Base-by-base conservation (phyloP, 805 yeast species). In the Ogataea pini region DNA sequence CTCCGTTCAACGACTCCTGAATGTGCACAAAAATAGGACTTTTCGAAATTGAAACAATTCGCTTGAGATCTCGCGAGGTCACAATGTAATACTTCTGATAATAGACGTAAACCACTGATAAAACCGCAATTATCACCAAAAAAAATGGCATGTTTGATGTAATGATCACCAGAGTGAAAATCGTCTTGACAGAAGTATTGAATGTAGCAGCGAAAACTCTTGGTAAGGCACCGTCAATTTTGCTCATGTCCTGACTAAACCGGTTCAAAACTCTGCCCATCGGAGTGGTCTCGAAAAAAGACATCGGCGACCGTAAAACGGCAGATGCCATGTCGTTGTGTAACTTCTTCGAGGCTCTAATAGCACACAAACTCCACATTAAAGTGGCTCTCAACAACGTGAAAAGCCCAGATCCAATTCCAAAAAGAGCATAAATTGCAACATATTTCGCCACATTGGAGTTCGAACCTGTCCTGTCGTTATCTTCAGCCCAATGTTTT, bases 11-110 rank as follows among this genome's bases (percentile, higher is more conserved):
- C 2, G 90, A 82, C 61, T 90, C 97, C 61, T 87, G 91, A 53
- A 90, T 75, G 56, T 86, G 89, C 0, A 96, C 86, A 70, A 79
- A 86, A 14, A 89, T 81, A 2, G 96, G 96, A 48, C 88, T 80
- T 59, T 80, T 76, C 4, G 92, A 76, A 18, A 82, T 74, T 45
- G 86, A 81, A 40, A 79, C 80, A 44, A 89, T 71, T 59, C 96
- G 77, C 62, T 86, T 87, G 58, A 89, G 71, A 62, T 89, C 96
- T 58, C 96, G 77, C 7, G 90, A 79, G 1, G 89, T 76, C 3
- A 81, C 73, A 52, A 84, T 76, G 64, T 86, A 90, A 65, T 75
- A 85, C 42, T 72, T 70, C 64, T 89, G 96, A 62, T 84, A 86
- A 64, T 85, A 83, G 40, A 78, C 63, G 66, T 89, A 89, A 42